phyloP scores from a whole-genome alignment of 1,284 basidiomycete species.

The Rhodotorula glutinis region DNA sequence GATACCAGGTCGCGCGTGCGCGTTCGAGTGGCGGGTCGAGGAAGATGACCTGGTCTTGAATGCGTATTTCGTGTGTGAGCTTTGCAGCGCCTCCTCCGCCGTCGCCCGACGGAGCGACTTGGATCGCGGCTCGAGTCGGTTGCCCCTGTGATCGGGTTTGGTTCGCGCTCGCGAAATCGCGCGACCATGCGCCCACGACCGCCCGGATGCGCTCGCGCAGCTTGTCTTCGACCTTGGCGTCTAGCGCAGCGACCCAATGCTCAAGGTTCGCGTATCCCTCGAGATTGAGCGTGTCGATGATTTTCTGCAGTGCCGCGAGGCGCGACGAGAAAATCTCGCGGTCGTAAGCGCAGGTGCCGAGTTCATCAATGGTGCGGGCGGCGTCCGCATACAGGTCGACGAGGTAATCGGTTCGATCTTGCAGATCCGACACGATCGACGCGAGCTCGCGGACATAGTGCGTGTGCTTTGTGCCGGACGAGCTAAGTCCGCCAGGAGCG shows the following conservation, averaged over 20 bases:
- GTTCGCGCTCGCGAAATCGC: constrained; percentile 62
- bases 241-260: constrained; percentile 86
- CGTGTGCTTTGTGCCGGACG: constrained; percentile 72
- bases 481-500: constrained; percentile 34
- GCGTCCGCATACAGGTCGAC: constrained; percentile 90
- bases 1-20: constrained; percentile 85
- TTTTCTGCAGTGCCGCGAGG: constrained; percentile 77
- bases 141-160: not conserved
- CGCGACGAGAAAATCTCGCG: constrained; percentile 74
- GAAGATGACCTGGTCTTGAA: constrained; percentile 98
- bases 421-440: constrained; percentile 71
- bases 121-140: not conserved
- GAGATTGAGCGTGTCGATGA: constrained; percentile 90
- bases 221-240: constrained; percentile 78
- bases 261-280: constrained; percentile 98
- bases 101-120: not conserved
- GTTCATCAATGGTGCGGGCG: constrained; percentile 74
- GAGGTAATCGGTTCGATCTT: constrained; percentile 92
- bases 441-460: constrained; percentile 94
- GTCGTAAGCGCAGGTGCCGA: constrained; percentile 80
- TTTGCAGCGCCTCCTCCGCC: constrained; percentile 70
- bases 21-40: constrained; percentile 95
- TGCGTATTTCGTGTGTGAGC: constrained; percentile 89
- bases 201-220: constrained; percentile 72
- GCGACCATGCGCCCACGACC: constrained; percentile 82